Base-by-base conservation (phyloP, 2,329 filamentous ascomycete genomes). In the Aureobasidium subglaciale region DNA sequence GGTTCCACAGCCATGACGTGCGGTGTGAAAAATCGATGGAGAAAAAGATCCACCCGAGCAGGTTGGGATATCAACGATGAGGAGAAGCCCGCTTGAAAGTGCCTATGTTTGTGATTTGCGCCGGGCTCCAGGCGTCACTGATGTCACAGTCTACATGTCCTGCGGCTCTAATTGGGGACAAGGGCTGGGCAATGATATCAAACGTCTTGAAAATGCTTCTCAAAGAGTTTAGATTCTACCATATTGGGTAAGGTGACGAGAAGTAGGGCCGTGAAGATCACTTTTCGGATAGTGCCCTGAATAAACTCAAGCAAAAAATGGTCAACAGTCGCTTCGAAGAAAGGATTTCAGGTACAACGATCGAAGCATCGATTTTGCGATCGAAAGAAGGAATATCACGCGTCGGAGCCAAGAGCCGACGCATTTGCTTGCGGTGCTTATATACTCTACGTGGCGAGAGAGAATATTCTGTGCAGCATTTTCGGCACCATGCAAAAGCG, bases 1-100 rank as follows among this genome's bases (percentile, higher is more conserved):
- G 49, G 50, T 38, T 45, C 50, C 38, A 45, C 38, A 45, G 40
- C 27, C 50, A 55, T 55, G 50, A 55, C 50, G 50, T 55, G 40
- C 38, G 15, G 30, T 25, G 50, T 37, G 45, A 45, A 43, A 55
- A 55, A 37, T 37, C 37, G 13, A 13, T 43, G 40, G 40, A 29
- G 22, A 37, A 45, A 27, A 45, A 40, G 38, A 35, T 45, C 50
- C 50, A 55, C 50, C 30, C 30, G 10, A 9, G 18, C 24, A 55
- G 38, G 50, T 55, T 55, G 50, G 22, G 50, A 53, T 42, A 22
- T 42, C 49, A 42, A 53, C 49, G n/a, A 45, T 45, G 50, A 55
- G 49, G 49, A 53, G 50, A 55, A 22, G 40, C 15, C 40, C 50
- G 49, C 37, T 34, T 29, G 37, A 37, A 42, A 41, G 37, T 11